A percentile compares a stretch with the other conserved stretches of the same genome.
Evolutionary conservation across 108 stramenopile genomes (phyloP).

Genomic region (Stephanodiscus triporus): DNA sequence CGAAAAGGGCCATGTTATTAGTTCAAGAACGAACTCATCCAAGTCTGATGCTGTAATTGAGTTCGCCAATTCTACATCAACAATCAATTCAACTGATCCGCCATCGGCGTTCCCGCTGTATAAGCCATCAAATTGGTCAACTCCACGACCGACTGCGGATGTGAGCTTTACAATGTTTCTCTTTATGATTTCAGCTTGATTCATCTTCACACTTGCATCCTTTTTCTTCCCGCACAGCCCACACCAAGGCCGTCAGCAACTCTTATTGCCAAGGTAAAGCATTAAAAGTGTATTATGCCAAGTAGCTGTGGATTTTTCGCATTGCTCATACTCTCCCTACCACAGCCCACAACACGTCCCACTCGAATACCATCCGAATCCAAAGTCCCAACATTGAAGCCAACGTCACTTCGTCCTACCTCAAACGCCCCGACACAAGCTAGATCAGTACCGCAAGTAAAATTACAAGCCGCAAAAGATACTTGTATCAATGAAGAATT

Average conservation of each 20-base stretch:
- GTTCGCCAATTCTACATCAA: neutral
- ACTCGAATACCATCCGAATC: neutral
- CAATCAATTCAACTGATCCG: neutral
- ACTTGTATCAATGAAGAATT: neutral
- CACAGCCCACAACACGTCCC: constrained; percentile 2
- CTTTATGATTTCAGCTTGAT: neutral
- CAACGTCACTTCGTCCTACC: neutral
- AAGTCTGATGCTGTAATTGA: neutral
- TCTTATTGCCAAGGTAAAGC: neutral
- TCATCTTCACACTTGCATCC: neutral
- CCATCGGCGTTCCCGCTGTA: neutral
- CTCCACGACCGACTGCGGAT: neutral
- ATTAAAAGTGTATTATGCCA: neutral
- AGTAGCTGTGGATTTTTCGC: neutral
- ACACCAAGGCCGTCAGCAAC: constrained; percentile 4
- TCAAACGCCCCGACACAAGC: neutral
- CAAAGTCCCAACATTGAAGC: neutral
- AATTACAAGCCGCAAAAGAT: constrained; percentile 3
- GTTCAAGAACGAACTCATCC: constrained; percentile 6
- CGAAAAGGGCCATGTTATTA: neutral
- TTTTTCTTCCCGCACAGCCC: neutral
- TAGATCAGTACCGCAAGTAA: constrained; percentile 2
- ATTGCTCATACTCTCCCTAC: constrained; percentile 1
- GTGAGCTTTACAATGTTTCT: neutral
- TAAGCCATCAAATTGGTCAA: neutral